Evolutionary conservation across 345 rosid species (phyloP), one percentile per base, ranked within the genome.

Genomic region (Nephelium lappaceum): DNA sequence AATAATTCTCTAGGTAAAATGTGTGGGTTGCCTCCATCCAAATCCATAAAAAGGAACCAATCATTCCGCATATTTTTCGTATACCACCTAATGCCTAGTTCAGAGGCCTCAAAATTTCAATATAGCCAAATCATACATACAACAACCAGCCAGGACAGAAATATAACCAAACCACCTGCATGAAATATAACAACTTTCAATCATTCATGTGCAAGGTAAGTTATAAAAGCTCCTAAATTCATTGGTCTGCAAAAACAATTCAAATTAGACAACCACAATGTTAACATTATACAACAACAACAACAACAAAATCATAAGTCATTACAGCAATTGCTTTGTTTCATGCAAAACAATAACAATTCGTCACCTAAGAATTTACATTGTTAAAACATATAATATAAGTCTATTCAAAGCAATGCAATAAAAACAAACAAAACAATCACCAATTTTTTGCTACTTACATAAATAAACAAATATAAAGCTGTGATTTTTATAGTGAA

Each of bases 21-120:
- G 53, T 69, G 81, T 1, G 89, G 81, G 78, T 83, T 78, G 61
- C 84, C 85, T 62, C 90, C 87, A 39, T 91, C 85, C 1, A 85
- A 74, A 87, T 90, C 90, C 87, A 81, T 84, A 69, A 85, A 84
- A 76, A 77, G 82, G 41, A 80, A 69, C 90, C 88, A 83, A 83
- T 68, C 72, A 70, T 84, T 83, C 80, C 84, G 2, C 95, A 90
- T 90, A 21, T 39, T 65, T 64, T 57, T 23, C 6, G 47, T 47
- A 47, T 57, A 27, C n/a, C 23, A 62, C 62, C 61, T 51, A 64
- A 71, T 63, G 21, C 68, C 58, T 25, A 55, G 75, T 72, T 69
- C 84, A 78, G 77, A 25, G 76, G 77, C 16, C 76, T 76, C 61
- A 36, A 70, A 27, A 51, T 70, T 70, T 72, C 78, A 71, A 61